phyloP scores from a whole-genome alignment of 495 filamentous ascomycete genomes.

The Trichoderma asperelloides region DNA sequence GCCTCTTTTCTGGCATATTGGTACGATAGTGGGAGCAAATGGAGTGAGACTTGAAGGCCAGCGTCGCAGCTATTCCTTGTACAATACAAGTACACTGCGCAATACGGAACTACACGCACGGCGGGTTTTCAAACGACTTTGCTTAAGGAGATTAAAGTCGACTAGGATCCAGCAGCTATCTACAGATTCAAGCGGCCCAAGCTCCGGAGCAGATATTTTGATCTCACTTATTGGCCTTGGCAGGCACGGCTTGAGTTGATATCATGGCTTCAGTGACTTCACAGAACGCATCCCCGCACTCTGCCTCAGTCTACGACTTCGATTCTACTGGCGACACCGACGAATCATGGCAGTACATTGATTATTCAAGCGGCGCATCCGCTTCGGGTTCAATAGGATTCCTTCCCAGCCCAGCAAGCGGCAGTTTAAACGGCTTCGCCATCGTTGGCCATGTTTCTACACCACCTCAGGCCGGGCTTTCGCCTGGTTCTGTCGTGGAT shows the following conservation, averaged over 20 bases:
- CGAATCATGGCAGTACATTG: conserved; percentile 20
- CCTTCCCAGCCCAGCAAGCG: conserved; percentile 32
- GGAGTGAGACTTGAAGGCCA: no score
- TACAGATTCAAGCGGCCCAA: background rate
- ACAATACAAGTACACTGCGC: no score
- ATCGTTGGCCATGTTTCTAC: conserved; percentile 21
- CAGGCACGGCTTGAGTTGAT: background rate
- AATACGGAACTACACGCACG: no score
- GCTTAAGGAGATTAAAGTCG: no score
- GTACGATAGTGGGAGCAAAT: no score
- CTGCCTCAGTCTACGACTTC: conserved; percentile 22
- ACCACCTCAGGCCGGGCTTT: background rate
- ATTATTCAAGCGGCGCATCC: conserved; percentile 16
- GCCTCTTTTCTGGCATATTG: no score
- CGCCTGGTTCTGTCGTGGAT: conserved; percentile 5
- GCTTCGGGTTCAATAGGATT: conserved; percentile 23
- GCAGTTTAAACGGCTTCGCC: conserved; percentile 33
- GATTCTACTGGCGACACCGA: conserved; percentile 18
- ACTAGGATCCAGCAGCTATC: no score
- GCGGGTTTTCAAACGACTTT: no score
- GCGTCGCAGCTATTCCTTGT: no score
- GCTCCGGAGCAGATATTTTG: background rate
- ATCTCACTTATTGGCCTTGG: background rate
- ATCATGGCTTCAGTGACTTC: conserved; percentile 25
- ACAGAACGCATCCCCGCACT: conserved; percentile 20